Evolutionary conservation across 129 eudicot species (phyloP), one percentile per base, ranked within the genome.

Genomic region (Apium graveolens): DNA sequence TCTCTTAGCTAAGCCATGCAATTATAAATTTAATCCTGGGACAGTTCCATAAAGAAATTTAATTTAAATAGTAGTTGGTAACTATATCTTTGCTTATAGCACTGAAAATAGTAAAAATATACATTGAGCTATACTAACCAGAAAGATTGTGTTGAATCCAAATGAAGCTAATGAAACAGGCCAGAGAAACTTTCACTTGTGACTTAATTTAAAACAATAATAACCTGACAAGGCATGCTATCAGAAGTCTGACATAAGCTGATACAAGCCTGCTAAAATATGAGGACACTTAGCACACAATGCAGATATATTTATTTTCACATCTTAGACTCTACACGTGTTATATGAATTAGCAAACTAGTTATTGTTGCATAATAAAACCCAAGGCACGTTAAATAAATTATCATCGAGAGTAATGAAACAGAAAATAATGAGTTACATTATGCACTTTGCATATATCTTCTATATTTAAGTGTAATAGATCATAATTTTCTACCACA

Each of bases 191-290:
- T 69, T 86, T 81, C 71, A 76, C 69, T 81, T 72, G 86, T 84
- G 81, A 82, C 87, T 84, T 82, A 93, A 91, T 91, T 79, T 86
- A 71, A 73, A 29, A 51, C 74, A 80, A 79, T n/a, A n/a, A n/a
- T 79, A 81, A 78, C 73, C 68, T 5, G 62, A 18, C 4, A 3
- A 44, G 49, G 77, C 77, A 74, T 74, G 60, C 57, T 44, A 42
- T 72, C 39, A 17, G 39, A 74, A 1, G 60, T 5, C 41, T 12
- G 16, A 13, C 18, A 74, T 21, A 20, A 66, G 41, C 57, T 73
- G 76, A 73, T 48, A 26, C 57, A 73, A 73, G 39, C 77, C 77
- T 74, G 69, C 81, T 73, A 51, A 66, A 74, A 84, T 79, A 74
- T 78, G 83, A 78, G 71, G 72, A 66, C 72, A 29, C 24, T 14